Conservation (phyloP, 805 yeast species). For the Danielia reshetovae region DNA sequence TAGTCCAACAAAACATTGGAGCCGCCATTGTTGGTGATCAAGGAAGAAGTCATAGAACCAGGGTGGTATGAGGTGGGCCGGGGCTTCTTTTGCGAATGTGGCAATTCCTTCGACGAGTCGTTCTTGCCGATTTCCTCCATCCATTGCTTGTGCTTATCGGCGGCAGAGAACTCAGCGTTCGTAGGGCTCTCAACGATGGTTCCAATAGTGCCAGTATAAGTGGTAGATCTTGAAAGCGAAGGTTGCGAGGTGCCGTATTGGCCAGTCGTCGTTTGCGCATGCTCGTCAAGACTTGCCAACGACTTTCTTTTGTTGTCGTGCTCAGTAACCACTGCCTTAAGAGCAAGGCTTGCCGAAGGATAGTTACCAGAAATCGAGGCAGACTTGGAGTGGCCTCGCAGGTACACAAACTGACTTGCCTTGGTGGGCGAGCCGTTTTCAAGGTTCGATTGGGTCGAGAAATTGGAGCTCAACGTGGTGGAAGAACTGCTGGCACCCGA, state of each 20-base stretch:
- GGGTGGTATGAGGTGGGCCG: slow-evolving; percentile 87
- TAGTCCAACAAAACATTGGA: slow-evolving; percentile 24
- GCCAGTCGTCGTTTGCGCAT: neutral
- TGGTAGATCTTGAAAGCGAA: slow-evolving; percentile 21
- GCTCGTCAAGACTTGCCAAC: neutral
- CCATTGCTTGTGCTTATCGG: slow-evolving; percentile 13
- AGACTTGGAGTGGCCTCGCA: slow-evolving; percentile 30
- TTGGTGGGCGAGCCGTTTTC: slow-evolving; percentile 1
- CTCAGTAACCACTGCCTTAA: slow-evolving; percentile 72
- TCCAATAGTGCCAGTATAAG: slow-evolving; percentile 36
- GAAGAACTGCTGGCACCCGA: slow-evolving; percentile 20
- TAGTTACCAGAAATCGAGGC: slow-evolving; percentile 28
- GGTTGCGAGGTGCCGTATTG: slow-evolving; percentile 3
- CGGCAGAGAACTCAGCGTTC: slow-evolving; percentile 9
- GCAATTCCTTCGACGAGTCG: slow-evolving; percentile 31
- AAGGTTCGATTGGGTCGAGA: neutral
- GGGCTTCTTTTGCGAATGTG: slow-evolving; percentile 53
- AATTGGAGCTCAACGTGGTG: slow-evolving; percentile 17
- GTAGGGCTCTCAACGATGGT: slow-evolving; percentile 46
- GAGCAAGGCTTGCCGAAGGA: slow-evolving; percentile 60
- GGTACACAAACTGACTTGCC: slow-evolving; percentile 2
- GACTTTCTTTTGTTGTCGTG: slow-evolving; percentile 23
- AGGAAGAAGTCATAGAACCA: slow-evolving; percentile 39
- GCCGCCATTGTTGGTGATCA: slow-evolving; percentile 9
- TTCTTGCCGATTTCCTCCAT: neutral